Percentiles rank a stretch among this genome's conserved stretches.
Evolutionary conservation across 2,329 filamentous ascomycete species (phyloP).

Genomic region (Sporothrix brasiliensis): DNA sequence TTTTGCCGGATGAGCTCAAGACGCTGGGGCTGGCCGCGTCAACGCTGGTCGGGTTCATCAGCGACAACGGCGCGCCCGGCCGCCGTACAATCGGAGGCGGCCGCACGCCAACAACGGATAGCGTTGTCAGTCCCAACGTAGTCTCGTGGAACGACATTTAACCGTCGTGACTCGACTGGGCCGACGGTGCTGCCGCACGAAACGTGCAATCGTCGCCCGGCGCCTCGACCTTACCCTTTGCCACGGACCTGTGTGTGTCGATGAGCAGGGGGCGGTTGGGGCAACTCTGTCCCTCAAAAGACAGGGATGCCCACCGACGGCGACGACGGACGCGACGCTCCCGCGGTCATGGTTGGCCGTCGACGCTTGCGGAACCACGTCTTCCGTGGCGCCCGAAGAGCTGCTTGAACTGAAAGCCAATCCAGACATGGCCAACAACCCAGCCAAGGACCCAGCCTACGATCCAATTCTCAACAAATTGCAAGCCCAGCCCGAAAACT

Average conservation of each 20-base stretch:
- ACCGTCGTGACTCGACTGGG: slow-evolving; percentile 51
- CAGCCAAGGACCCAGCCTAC: slow-evolving; percentile 40
- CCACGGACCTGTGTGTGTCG: slow-evolving; percentile 50
- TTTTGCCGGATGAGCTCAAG: slow-evolving; percentile 45
- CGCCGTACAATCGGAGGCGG: no score
- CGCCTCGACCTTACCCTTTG: slow-evolving; percentile 54
- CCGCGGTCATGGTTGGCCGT: slow-evolving; percentile 44
- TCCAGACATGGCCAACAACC: slow-evolving; percentile 40
- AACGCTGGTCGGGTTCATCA: slow-evolving; percentile 52
- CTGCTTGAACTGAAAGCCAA: slow-evolving; percentile 52
- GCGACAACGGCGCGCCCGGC: slow-evolving; percentile 54
- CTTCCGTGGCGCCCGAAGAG: slow-evolving; percentile 49
- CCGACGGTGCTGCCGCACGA: slow-evolving; percentile 34
- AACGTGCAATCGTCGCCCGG: slow-evolving; percentile 49
- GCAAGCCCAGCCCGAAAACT: slow-evolving; percentile 40
- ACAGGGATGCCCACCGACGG: not conserved
- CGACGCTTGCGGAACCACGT: slow-evolving; percentile 49
- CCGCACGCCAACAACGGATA: no score
- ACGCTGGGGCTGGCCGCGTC: slow-evolving; percentile 41
- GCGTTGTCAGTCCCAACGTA: no score
- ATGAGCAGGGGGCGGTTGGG: slow-evolving; percentile 51
- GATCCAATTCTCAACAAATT: slow-evolving; percentile 42
- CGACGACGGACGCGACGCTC: slow-evolving; percentile 13
- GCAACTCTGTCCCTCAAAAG: slow-evolving; percentile 39
- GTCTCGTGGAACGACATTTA: slow-evolving; percentile 53